A percentile compares a stretch with the other conserved stretches of the same genome.
phyloP scores from a whole-genome alignment of 495 filamentous ascomycete species.

The Penicillium nucicola region DNA sequence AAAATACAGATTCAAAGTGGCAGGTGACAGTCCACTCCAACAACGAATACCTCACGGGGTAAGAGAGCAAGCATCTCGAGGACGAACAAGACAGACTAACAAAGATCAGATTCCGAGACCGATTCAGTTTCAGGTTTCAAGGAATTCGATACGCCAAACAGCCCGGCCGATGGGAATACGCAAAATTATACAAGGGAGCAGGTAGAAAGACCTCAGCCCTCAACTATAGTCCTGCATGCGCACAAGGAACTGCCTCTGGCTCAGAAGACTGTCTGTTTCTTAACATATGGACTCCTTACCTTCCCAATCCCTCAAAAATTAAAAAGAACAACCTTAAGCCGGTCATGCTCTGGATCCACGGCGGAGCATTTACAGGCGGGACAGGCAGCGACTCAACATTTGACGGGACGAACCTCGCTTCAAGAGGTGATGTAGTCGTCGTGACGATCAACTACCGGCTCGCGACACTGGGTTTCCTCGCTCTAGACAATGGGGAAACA shows the following conservation, averaged over 20 bases:
- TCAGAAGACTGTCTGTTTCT: constrained; percentile 38
- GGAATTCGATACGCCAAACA: constrained; percentile 21
- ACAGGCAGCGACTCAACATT: constrained; percentile 31
- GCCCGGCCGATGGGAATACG: constrained; percentile 20
- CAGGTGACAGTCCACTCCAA: constrained; percentile 18
- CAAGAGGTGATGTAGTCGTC: constrained; percentile 44
- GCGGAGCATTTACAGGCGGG: constrained; percentile 44
- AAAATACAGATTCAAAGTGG: constrained; percentile 15
- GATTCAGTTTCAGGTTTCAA: constrained; percentile 20
- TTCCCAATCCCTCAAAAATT: constrained; percentile 26
- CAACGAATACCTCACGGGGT: constrained; percentile 19
- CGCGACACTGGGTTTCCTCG: constrained; percentile 36
- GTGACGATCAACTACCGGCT: constrained; percentile 45
- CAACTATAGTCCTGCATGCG: constrained; percentile 17
- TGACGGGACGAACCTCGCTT: constrained; percentile 42
- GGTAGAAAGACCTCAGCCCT: constrained; percentile 13
- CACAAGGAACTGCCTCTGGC: constrained; percentile 12
- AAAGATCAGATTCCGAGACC: constrained; percentile 20
- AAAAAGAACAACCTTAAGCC: constrained; percentile 27
- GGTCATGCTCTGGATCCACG: constrained; percentile 48
- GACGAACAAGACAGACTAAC: neutral
- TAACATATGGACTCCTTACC: constrained; percentile 48
- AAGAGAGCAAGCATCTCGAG: neutral
- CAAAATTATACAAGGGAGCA: constrained; percentile 13
- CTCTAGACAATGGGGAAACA: constrained; percentile 17